Conservation (phyloP, 139 green algal genomes). For the Trebouxia sp. region DNA sequence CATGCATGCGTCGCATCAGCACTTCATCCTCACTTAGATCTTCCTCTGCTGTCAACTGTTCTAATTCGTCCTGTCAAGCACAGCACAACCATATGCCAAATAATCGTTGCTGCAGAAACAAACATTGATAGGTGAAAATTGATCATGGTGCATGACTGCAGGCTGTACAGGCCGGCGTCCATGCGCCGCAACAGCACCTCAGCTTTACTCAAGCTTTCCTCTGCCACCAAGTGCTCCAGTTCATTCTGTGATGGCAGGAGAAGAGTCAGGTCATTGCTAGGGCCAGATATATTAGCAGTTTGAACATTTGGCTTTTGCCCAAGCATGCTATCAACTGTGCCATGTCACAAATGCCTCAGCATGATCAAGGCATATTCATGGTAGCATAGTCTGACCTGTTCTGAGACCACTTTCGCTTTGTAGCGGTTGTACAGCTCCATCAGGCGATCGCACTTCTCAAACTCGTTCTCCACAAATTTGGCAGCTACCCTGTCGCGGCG, state of each 20-base stretch:
- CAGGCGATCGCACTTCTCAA: constrained; percentile 95
- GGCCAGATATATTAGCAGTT: too few relatives aligned
- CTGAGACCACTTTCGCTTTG: constrained; percentile 45
- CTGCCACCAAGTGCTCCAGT: constrained; percentile 36
- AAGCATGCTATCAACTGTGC: not conserved
- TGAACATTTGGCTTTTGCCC: too few relatives aligned
- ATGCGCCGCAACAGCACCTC: constrained; percentile 55
- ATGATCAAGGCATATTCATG: not conserved
- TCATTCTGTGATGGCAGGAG: too few relatives aligned
- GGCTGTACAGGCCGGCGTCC: constrained; percentile 80
- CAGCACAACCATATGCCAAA: not conserved
- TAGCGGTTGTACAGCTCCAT: constrained; percentile 89
- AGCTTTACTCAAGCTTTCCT: constrained; percentile 60
- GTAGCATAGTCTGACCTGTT: constrained; percentile 33
- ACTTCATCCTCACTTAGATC: constrained; percentile 60
- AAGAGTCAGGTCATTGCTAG: too few relatives aligned
- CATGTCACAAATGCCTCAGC: not conserved
- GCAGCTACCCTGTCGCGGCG: constrained; percentile 76
- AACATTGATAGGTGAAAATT: not conserved
- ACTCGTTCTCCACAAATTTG: constrained; percentile 98
- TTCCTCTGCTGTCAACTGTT: constrained; percentile 44
- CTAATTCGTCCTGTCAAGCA: constrained; percentile 18
- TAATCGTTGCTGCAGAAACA: not conserved
- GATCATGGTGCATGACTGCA: constrained; percentile 56
- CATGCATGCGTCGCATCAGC: constrained; percentile 61